These are phyloP conservation scores for Stevia rebaudiana DNA, from an alignment of 140 eudicot genomes.

Conservation along the genomic window DNA sequence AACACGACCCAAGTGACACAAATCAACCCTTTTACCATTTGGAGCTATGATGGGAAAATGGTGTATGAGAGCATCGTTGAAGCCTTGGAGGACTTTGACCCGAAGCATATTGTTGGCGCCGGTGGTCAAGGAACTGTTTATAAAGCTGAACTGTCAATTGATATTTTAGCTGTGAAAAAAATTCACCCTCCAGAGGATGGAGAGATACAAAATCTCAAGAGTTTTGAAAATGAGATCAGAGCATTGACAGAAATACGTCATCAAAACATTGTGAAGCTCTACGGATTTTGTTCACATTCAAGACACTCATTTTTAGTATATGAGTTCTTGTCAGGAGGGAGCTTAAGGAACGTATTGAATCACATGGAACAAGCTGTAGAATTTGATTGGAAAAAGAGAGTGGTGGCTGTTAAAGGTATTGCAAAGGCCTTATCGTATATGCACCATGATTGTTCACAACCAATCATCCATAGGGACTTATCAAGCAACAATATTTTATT, in stretches of 20 bases:
- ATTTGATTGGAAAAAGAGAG: conserved; percentile 16
- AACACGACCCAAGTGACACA: background rate
- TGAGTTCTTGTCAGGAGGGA: background rate
- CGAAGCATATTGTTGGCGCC: background rate
- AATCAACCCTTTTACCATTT: background rate
- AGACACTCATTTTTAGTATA: background rate
- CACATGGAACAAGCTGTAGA: background rate
- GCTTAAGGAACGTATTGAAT: conserved; percentile 3
- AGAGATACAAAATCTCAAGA: background rate
- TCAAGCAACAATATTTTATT: too few relatives aligned
- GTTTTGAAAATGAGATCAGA: conserved; percentile 3
- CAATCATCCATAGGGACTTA: too few relatives aligned
- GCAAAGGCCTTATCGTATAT: conserved; percentile 2
- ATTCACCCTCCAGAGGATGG: background rate
- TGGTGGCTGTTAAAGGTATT: background rate
- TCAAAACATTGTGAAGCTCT: background rate
- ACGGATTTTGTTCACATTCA: conserved; percentile 3
- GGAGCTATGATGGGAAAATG: conserved; percentile 1
- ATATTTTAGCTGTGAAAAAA: background rate
- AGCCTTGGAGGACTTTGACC: conserved; percentile 1
- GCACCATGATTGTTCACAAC: background rate
- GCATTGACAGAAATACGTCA: conserved; percentile 25
- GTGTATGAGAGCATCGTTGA: conserved; percentile 6
- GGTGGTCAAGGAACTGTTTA: conserved; percentile 3
- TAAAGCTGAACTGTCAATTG: background rate